Conservation (phyloP, 2,329 filamentous ascomycete genomes). For the Fusarium haematococcum region DNA sequence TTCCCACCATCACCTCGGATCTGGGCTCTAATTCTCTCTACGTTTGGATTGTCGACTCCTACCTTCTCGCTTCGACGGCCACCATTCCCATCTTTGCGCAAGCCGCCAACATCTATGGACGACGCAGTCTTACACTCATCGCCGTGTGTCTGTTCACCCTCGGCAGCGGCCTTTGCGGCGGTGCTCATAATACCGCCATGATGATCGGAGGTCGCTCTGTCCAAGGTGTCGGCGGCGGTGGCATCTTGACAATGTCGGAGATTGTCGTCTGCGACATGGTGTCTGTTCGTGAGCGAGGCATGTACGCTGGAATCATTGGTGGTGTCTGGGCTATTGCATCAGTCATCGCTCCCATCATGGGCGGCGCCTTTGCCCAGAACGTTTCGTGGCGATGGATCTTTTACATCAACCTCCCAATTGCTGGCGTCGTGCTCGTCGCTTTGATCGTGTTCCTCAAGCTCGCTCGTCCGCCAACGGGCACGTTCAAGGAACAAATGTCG, state of each 20-base stretch:
- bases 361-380: conserved; percentile 41
- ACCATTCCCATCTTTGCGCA: not conserved
- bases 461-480: conserved; percentile 27
- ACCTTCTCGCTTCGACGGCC: not conserved
- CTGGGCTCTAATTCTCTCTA: not conserved
- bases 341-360: conserved; percentile 49
- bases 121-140: not conserved
- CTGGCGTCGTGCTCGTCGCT: conserved; percentile 34
- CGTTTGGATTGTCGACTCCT: not conserved
- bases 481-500: conserved; percentile 19
- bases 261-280: conserved; percentile 57
- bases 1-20: not conserved
- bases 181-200: not conserved
- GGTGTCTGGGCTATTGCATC: conserved; percentile 49
- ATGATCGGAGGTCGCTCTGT: conserved; percentile 42
- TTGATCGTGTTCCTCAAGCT: conserved; percentile 42
- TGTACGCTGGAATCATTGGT: conserved; percentile 52
- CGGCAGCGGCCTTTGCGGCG: not conserved
- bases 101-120: not conserved
- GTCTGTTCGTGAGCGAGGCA: conserved; percentile 58
- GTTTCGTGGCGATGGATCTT: conserved; percentile 59
- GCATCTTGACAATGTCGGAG: conserved; percentile 50
- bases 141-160: not conserved
- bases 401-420: conserved; percentile 54
- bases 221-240: conserved; percentile 60